Conservation (phyloP, 768 basidiomycete genomes). For the Daedaleopsis nitida region DNA sequence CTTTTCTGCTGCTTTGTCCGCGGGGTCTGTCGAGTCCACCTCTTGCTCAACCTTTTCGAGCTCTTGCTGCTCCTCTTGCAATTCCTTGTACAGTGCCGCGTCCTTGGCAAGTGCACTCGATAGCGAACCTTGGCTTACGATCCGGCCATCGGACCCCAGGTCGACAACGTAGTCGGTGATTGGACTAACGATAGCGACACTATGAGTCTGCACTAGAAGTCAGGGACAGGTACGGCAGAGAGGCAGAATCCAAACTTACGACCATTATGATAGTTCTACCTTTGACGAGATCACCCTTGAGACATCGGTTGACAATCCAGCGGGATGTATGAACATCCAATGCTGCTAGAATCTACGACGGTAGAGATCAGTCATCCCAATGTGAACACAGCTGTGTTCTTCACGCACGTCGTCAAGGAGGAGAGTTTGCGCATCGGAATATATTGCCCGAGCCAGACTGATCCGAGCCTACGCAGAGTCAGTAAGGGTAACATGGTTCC, state of each 20-base stretch:
- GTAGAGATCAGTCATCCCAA: too few relatives aligned
- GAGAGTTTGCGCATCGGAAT: slow-evolving; percentile 37
- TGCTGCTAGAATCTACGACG: slow-evolving; percentile 41
- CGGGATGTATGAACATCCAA: slow-evolving; percentile 52
- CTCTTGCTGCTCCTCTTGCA: slow-evolving; percentile 23
- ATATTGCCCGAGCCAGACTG: slow-evolving; percentile 43
- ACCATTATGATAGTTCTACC: slow-evolving; percentile 52
- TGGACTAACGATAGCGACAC: slow-evolving; percentile 50
- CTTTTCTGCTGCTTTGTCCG: slow-evolving; percentile 21
- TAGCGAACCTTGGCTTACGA: slow-evolving; percentile 48
- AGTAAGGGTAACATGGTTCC: too few relatives aligned
- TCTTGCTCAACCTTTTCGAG: slow-evolving; percentile 25
- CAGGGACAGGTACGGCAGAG: too few relatives aligned
- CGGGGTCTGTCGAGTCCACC: slow-evolving; percentile 24
- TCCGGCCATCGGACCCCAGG: slow-evolving; percentile 50
- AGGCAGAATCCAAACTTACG: slow-evolving; percentile 30
- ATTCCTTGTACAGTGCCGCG: slow-evolving; percentile 30
- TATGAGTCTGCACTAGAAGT: slow-evolving; percentile 39
- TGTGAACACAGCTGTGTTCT: too few relatives aligned
- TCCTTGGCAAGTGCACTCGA: slow-evolving; percentile 45
- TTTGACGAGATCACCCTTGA: slow-evolving; percentile 43
- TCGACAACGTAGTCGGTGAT: slow-evolving; percentile 57
- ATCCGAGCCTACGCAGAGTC: slow-evolving; percentile 32
- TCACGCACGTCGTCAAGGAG: slow-evolving; percentile 41
- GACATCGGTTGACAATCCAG: slow-evolving; percentile 49